These are phyloP conservation scores for Helotiales sp. DNA, from an alignment of 2,329 filamentous ascomycete species.

Conservation along the genomic window DNA sequence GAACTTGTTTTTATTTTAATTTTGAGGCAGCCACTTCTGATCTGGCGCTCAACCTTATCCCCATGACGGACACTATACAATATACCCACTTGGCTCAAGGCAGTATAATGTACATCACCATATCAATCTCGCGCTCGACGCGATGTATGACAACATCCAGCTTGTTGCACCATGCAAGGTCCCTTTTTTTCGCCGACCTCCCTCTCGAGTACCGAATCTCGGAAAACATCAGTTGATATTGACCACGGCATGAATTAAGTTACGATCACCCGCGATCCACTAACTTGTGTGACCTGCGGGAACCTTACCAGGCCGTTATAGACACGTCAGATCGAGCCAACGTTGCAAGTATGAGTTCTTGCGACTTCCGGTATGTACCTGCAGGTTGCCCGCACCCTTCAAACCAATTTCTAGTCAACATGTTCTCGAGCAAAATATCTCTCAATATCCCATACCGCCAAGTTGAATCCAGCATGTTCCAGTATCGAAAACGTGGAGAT, in stretches of 20 bases:
- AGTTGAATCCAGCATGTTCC: background rate
- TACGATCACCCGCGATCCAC: constrained; percentile 11
- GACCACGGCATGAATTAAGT: constrained; percentile 3
- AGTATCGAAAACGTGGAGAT: background rate
- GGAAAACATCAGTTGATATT: background rate
- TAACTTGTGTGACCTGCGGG: constrained; percentile 3
- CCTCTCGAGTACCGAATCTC: constrained; percentile 1
- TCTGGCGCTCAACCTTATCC: too few species aligned
- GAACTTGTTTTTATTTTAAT: too few species aligned
- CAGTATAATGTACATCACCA: too few species aligned
- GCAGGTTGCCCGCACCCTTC: background rate
- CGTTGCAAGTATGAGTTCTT: background rate
- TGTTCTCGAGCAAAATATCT: background rate
- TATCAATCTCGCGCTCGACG: too few species aligned
- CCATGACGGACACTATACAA: too few species aligned
- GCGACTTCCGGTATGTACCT: background rate
- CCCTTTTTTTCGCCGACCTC: constrained; percentile 6
- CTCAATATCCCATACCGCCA: background rate
- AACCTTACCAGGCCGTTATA: constrained; percentile 5
- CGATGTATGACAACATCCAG: background rate
- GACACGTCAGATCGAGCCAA: background rate
- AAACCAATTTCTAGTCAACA: background rate
- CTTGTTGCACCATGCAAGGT: constrained; percentile 10
- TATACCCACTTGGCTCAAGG: too few species aligned
- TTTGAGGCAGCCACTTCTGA: too few species aligned